Evolutionary conservation across 1,284 basidiomycete species (phyloP), one percentile per base, ranked within the genome.

Genomic region (Ustilago crameri): DNA sequence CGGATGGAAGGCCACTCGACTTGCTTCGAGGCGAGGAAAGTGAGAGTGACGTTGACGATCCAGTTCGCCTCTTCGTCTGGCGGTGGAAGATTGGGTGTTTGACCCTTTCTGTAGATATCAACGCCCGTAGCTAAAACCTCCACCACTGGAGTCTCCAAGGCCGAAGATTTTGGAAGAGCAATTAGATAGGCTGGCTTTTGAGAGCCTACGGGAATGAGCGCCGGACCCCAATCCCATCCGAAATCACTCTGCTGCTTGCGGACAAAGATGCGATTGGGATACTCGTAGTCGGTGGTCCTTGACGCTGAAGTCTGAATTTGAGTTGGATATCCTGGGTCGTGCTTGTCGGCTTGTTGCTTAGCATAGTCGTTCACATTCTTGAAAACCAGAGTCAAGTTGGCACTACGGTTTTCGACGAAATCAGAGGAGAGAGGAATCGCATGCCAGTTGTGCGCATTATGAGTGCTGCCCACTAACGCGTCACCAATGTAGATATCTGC

Each of bases 391-490:
- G 68, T 75, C 26, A 77, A 30, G 34, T 76, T 76, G 27, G 26
- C 56, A 9, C 17, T 18, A 17, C 3, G 9, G 5, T 15, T 15
- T 43, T 15, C 35, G 42, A 43, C 10, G 20, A 14, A 18, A 55
- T 7, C 3, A 52, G 45, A 17, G 27, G 35, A 62, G 17, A 68
- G 53, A 59, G 88, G 87, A 65, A 86, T 88, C 5, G 85, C 84
- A 66, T 88, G 87, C 81, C 87, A 87, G 41, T 84, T 85, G 80
- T 89, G 89, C 69, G 88, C 85, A 72, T 89, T 89, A 74, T 87
- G 86, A 17, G 88, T 87, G 86, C 86, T 88, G 8, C 87, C 86
- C 20, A 89, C 80, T 3, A 87, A 85, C 37, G 87, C 83, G 3
- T 86, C 87, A 12, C 85, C 86, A 14, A 89, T 80, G 9, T 85